Conservation (phyloP, 495 filamentous ascomycete species). For the Hypoxylon fragiforme region DNA sequence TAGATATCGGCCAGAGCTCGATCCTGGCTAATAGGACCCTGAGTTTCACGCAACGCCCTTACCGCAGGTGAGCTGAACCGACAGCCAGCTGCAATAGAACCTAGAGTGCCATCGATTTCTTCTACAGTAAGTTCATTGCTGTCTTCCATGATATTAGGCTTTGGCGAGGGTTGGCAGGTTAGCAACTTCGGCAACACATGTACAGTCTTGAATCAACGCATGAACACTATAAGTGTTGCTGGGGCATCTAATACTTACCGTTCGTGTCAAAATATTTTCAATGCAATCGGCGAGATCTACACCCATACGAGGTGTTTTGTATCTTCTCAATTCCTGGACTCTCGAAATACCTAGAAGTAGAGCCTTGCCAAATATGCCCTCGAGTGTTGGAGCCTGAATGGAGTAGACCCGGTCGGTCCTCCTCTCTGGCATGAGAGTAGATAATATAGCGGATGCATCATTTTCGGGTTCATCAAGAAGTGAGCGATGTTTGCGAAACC, state of each 20-base stretch:
- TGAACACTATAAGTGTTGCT: neutral
- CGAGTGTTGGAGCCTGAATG: constrained; percentile 62
- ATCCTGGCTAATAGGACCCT: constrained; percentile 46
- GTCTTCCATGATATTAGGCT: constrained; percentile 44
- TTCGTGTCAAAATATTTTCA: constrained; percentile 64
- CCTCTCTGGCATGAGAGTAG: constrained; percentile 72
- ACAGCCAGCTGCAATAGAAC: constrained; percentile 64
- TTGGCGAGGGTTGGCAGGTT: constrained; percentile 1
- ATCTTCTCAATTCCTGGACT: constrained; percentile 63
- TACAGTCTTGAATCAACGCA: neutral
- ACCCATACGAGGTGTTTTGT: constrained; percentile 54
- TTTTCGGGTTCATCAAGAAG: constrained; percentile 55
- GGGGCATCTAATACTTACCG: constrained; percentile 50
- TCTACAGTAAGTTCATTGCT: constrained; percentile 61
- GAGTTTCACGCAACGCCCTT: constrained; percentile 45
- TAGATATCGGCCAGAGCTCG: constrained; percentile 59
- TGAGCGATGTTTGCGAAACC: constrained; percentile 62
- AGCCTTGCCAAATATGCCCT: constrained; percentile 64
- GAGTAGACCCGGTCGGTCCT: constrained; percentile 75
- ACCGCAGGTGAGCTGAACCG: constrained; percentile 70
- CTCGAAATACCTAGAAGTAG: constrained; percentile 63
- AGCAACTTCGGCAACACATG: no score
- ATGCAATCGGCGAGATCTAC: constrained; percentile 73
- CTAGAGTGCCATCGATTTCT: constrained; percentile 70
- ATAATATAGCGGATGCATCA: constrained; percentile 64